Conservation (phyloP, 805 yeast genomes). For the Metschnikowia orientalis region DNA sequence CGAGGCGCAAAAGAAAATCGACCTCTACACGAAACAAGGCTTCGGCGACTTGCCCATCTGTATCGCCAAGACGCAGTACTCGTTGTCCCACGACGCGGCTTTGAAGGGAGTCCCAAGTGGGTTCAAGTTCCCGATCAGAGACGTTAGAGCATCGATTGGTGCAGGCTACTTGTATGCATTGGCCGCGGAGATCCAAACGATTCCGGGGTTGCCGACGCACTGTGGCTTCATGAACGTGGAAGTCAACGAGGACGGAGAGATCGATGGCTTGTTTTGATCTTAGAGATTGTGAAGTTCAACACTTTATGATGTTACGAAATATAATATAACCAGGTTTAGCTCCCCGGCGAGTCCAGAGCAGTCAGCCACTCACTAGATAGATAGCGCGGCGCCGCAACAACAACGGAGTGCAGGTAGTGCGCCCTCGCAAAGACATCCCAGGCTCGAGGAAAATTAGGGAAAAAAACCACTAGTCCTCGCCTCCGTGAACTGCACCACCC, state of each 20-base stretch:
- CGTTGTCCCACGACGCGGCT: slow-evolving; percentile 76
- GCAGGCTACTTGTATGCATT: slow-evolving; percentile 82
- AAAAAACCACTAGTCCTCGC: too few relatives aligned
- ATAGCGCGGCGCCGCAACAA: too few relatives aligned
- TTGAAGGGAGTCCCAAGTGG: slow-evolving; percentile 82
- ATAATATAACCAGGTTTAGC: neutral
- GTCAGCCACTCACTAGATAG: too few relatives aligned
- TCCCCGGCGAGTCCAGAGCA: too few relatives aligned
- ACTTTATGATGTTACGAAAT: slow-evolving; percentile 20
- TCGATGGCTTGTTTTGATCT: slow-evolving; percentile 66
- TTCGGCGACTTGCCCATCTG: slow-evolving; percentile 76
- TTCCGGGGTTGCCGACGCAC: slow-evolving; percentile 82
- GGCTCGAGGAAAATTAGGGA: too few relatives aligned
- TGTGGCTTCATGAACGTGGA: slow-evolving; percentile 86
- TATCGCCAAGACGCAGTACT: slow-evolving; percentile 83
- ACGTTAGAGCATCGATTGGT: slow-evolving; percentile 72
- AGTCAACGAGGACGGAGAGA: slow-evolving; percentile 74
- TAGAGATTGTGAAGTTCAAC: slow-evolving; percentile 18
- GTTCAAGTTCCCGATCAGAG: slow-evolving; percentile 76
- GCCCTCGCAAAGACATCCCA: too few relatives aligned
- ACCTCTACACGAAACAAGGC: slow-evolving; percentile 66
- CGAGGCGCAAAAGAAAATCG: slow-evolving; percentile 66
- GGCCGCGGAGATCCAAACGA: slow-evolving; percentile 83
- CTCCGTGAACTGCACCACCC: too few relatives aligned
- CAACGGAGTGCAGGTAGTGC: too few relatives aligned